phyloP scores from a whole-genome alignment of 1,139 yeast species.

The Candida labiduridarum region DNA sequence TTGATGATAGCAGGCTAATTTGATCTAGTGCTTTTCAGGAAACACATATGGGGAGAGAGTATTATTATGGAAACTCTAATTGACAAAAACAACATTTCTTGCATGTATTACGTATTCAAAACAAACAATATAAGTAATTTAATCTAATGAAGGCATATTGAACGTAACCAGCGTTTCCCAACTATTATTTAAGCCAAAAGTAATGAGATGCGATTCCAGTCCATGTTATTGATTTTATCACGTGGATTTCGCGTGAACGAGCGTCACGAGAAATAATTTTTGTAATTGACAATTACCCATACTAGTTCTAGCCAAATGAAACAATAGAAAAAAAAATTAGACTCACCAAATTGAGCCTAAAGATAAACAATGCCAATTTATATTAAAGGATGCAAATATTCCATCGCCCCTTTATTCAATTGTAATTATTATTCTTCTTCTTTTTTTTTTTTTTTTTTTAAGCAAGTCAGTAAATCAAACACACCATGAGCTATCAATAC shows the following conservation, averaged over 20 bases:
- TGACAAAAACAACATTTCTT: background rate
- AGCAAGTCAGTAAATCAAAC: background rate
- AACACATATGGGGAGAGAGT: background rate
- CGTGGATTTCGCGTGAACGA: too few species aligned
- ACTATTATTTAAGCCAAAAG: background rate
- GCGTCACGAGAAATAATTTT: too few species aligned
- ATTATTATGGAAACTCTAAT: background rate
- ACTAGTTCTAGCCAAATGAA: too few species aligned
- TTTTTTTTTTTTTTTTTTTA: background rate
- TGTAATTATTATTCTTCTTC: background rate
- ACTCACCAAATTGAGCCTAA: constrained; percentile 9
- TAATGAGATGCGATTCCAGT: too few species aligned
- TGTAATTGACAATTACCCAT: too few species aligned
- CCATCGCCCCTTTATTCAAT: background rate
- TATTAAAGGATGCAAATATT: constrained; percentile 1
- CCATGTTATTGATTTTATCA: too few species aligned
- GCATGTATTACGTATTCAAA: constrained; percentile 1
- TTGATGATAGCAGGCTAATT: background rate
- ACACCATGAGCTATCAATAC: constrained; percentile 10
- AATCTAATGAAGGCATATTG: background rate
- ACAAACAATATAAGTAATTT: background rate
- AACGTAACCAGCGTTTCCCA: background rate
- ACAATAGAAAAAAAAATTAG: too few species aligned
- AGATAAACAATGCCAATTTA: constrained; percentile 11
- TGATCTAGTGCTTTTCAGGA: background rate